Evolutionary conservation across 2,329 filamentous ascomycete species (phyloP), one percentile per base, ranked within the genome.

Genomic region (Sporothrix brasiliensis): DNA sequence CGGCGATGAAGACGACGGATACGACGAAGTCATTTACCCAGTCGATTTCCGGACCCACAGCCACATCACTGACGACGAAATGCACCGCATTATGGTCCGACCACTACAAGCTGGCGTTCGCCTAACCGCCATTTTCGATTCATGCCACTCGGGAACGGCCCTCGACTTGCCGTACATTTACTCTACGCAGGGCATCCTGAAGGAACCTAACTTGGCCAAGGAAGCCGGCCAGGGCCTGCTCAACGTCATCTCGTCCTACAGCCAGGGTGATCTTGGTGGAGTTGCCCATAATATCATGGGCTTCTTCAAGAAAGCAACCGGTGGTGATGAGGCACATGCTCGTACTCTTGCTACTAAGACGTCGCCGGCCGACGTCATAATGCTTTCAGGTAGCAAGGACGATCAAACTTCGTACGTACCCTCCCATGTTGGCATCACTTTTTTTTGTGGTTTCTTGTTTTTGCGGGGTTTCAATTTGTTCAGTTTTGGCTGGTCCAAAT

Each of bases 331-430:
- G 75, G 88, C 91, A 49, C 90, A 90, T 21, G 87, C 96, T 81
- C 89, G 89, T 79, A 92, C 94, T 73, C 85, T 92, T 78, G 87
- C 91, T 74, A 98, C 94, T 54, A 96, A 96, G 83, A 98, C 95
- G 19, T 95, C 91, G 69, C 91, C 94, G 1, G 95, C 95, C 53
- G 95, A 99, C 80, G 95, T 99, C 44, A 88, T 99, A 78, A 97
- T 97, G 92, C 97, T 94, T 91, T 97, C 92, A 72, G 95, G 95
- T 70, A 96, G 92, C 83, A 97, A 97, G 81, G 95, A 99, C 78
- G 88, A 90, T 73, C 95, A 98, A 81, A 99, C 95, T 75, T 94
- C 91, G 90, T 90, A 82, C 80, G 87, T 87, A 77, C 75, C 77
- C 73, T 47, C 77, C 73, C 49, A 47, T 73, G 70, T 54, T 69